Evolutionary conservation across 257 asterid species (phyloP).

Genomic region (Solanum ossicruentum): DNA sequence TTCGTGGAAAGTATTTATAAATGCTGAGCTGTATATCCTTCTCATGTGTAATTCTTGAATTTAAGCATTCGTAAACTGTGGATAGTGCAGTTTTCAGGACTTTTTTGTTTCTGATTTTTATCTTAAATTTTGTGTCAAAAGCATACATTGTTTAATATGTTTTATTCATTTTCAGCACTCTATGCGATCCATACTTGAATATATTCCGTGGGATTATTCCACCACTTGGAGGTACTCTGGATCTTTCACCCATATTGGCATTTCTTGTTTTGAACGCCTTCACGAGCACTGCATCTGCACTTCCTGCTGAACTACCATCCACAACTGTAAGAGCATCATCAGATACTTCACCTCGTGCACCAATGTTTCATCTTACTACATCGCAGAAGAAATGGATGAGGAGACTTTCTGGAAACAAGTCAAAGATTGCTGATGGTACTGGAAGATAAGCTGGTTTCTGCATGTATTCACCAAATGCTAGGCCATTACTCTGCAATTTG

Average conservation of each 20-base stretch:
- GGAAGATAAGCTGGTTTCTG: slow-evolving; percentile 10
- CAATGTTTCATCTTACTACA: slow-evolving; percentile 19
- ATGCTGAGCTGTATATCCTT: background rate
- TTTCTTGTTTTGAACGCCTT: slow-evolving; percentile 67
- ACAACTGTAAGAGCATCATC: slow-evolving; percentile 18
- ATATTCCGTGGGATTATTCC: slow-evolving; percentile 91
- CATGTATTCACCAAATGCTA: background rate
- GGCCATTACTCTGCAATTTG: background rate
- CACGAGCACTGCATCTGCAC: slow-evolving; percentile 75
- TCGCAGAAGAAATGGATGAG: slow-evolving; percentile 62
- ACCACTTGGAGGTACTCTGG: slow-evolving; percentile 92
- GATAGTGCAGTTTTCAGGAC: background rate
- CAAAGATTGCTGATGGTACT: slow-evolving; percentile 5
- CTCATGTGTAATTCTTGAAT: background rate
- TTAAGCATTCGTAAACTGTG: background rate
- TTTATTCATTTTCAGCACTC: slow-evolving; percentile 48
- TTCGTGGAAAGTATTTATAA: background rate
- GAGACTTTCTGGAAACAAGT: slow-evolving; percentile 38
- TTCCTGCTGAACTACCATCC: slow-evolving; percentile 86
- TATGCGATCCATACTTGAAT: slow-evolving; percentile 95
- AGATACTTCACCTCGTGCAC: slow-evolving; percentile 5
- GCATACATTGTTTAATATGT: background rate
- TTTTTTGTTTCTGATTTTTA: background rate
- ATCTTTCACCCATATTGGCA: slow-evolving; percentile 77
- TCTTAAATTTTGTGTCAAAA: background rate